Evolutionary conservation across 2,329 filamentous ascomycete genomes (phyloP).

Genomic region (Aureobasidium vineae): DNA sequence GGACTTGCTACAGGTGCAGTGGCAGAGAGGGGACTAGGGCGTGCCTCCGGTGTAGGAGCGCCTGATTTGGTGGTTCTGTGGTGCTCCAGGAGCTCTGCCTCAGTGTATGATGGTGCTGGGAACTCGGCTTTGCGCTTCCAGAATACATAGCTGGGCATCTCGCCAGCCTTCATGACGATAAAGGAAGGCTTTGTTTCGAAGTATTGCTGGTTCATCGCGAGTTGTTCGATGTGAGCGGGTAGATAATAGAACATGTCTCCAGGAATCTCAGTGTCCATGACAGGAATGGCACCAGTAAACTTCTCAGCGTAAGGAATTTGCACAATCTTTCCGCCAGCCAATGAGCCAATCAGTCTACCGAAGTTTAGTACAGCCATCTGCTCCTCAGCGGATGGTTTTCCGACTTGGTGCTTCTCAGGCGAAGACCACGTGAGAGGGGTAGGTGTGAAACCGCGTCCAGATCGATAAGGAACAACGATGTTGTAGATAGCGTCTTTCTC

Average conservation of each 20-base stretch:
- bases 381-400: background rate
- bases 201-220: background rate
- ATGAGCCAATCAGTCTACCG: background rate
- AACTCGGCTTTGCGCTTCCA: background rate
- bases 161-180: background rate
- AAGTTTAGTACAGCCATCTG: background rate
- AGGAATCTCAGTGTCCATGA: background rate
- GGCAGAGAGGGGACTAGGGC: background rate
- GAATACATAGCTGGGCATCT: slow-evolving; percentile 11
- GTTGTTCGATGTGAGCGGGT: background rate
- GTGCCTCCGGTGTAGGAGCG: slow-evolving; percentile 3
- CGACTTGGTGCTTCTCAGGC: background rate
- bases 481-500: background rate
- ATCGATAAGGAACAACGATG: background rate
- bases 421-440: background rate
- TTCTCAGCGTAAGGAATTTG: background rate
- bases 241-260: background rate
- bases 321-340: background rate
- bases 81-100: background rate
- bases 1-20: background rate
- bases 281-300: slow-evolving; percentile 2
- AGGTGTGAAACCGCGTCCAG: background rate
- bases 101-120: background rate
- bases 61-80: background rate
- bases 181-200: background rate